Evolutionary conservation across 192 early-diverging fungal genomes (phyloP).

Genomic region (Powellomyces hirtus): DNA sequence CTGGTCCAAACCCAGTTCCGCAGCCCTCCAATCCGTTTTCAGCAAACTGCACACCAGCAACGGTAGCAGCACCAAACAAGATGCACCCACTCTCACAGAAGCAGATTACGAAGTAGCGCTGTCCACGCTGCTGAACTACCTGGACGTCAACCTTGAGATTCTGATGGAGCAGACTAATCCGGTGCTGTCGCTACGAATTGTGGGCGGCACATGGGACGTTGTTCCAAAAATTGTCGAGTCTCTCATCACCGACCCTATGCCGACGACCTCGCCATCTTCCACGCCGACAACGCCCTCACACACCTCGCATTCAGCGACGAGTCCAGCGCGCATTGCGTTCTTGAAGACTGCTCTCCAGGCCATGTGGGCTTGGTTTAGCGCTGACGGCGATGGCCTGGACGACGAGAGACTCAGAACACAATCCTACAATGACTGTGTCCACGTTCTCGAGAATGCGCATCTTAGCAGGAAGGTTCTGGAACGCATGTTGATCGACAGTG

Average conservation of each 20-base stretch:
- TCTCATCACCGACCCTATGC: constrained; percentile 9
- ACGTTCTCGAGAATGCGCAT: constrained; percentile 19
- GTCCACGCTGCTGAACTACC: constrained; percentile 19
- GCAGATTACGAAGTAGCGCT: constrained; percentile 27
- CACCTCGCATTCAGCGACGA: not conserved
- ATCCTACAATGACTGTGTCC: constrained; percentile 4
- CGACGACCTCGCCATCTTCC: not conserved
- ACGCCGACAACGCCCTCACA: not conserved
- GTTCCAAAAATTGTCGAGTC: constrained; percentile 21
- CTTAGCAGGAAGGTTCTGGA: constrained; percentile 19
- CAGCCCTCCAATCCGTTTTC: constrained; percentile 12
- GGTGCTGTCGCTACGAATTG: constrained; percentile 20
- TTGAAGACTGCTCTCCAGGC: constrained; percentile 3
- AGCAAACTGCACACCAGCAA: constrained; percentile 15
- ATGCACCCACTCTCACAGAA: not conserved
- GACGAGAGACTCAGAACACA: constrained; percentile 7
- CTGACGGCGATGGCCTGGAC: constrained; percentile 33
- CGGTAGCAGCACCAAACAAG: not conserved
- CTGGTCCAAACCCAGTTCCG: constrained; percentile 3
- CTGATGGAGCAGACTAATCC: constrained; percentile 25
- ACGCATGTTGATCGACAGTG: not conserved
- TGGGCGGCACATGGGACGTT: constrained; percentile 26
- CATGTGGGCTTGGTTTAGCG: constrained; percentile 13
- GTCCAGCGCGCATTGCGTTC: not conserved
- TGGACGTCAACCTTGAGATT: constrained; percentile 39